phyloP scores from a whole-genome alignment of 2,329 filamentous ascomycete species.

The Penicillium sp. region DNA sequence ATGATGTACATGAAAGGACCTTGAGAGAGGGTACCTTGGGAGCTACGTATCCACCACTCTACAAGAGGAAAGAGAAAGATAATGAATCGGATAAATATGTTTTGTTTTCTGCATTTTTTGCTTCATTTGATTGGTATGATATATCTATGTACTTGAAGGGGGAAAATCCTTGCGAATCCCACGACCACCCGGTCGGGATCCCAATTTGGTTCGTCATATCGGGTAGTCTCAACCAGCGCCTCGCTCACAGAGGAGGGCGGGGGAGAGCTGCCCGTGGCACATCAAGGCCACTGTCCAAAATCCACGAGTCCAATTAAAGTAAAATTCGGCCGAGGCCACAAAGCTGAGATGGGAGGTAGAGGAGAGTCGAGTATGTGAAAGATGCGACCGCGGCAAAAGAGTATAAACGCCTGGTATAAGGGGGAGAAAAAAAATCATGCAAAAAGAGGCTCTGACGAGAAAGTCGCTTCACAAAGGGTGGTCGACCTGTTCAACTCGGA shows the following conservation, averaged over 20 bases:
- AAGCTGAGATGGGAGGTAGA: slow-evolving; percentile 12
- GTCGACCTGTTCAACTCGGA: slow-evolving; percentile 10
- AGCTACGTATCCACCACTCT: neutral
- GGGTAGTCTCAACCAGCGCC: slow-evolving; percentile 27
- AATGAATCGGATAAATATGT: neutral
- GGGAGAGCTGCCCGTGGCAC: slow-evolving; percentile 26
- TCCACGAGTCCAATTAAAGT: slow-evolving; percentile 5
- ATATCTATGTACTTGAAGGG: slow-evolving; percentile 7
- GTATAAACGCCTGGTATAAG: slow-evolving; percentile 28
- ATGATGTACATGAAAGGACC: neutral
- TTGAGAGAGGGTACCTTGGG: neutral
- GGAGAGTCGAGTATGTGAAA: slow-evolving; percentile 7
- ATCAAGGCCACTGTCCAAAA: neutral
- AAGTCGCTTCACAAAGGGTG: slow-evolving; percentile 9
- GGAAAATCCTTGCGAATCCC: neutral
- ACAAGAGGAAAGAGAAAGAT: neutral
- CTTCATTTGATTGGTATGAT: neutral
- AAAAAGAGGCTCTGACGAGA: slow-evolving; percentile 8
- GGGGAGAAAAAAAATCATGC: slow-evolving; percentile 5
- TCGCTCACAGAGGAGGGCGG: slow-evolving; percentile 7
- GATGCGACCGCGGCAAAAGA: slow-evolving; percentile 12
- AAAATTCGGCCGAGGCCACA: neutral
- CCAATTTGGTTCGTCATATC: slow-evolving; percentile 15
- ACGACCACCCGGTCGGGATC: slow-evolving; percentile 14
- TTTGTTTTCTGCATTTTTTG: neutral